Evolutionary conservation across 331 rosid species (phyloP), one percentile per base, ranked within the genome.

Genomic region (Ulmus americana): DNA sequence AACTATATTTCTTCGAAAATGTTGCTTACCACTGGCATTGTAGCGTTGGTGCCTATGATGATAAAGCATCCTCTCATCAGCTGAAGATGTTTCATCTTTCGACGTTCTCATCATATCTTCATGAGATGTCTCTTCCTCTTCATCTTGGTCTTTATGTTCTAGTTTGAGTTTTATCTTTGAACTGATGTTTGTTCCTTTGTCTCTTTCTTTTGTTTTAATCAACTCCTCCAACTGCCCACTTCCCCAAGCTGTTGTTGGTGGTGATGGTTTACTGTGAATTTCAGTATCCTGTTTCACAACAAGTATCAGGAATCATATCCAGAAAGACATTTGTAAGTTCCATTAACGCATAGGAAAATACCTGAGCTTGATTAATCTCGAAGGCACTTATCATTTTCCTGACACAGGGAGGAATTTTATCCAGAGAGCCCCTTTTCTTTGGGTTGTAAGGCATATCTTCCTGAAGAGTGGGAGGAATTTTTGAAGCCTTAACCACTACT

Each of bases 311-410:
- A 78, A 70, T 63, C 65, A 70, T 62, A 35, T 8, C 10, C n/a
- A 11, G 39, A 59, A 48, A 41, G 6, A 13, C 55, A 55, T 55
- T 40, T 47, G 54, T 5, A 55, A 62, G 64, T 39, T 46, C 53
- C 42, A 67, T 44, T 39, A 56, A 55, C 56, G 10, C 42, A 45
- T 49, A 63, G 63, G 43, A 48, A 10, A 43, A 66, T 89, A 92
- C 98, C 97, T 87, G 86, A 74, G 84, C 67, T 13, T 70, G 57
- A 64, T 81, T 77, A 78, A 76, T 67, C 83, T 89, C 98, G 66
- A 87, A 87, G 68, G 91, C 88, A 66, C 80, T 83, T 39, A 89
- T 77, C 88, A 87, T 86, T 61, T 79, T 82, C 84, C 51, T 82
- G 51, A 92, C 91, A 20, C 69, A 84, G 77, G 80, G 82, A 15